Evolutionary conservation across 2,329 filamentous ascomycete genomes (phyloP).

Genomic region (Colletotrichum orbiculare): DNA sequence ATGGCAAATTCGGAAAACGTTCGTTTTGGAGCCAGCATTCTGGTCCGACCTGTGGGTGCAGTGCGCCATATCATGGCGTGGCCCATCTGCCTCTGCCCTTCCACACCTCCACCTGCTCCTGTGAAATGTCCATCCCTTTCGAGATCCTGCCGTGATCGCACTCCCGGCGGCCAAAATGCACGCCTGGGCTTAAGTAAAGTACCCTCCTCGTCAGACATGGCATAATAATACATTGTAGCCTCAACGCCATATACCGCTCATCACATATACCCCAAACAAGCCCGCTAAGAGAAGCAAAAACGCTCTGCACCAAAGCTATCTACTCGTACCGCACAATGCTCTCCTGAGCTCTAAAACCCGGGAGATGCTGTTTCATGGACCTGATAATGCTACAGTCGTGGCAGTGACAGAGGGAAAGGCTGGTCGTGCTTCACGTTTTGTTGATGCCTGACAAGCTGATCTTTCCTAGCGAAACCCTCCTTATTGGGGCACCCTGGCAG

Average conservation of each 20-base stretch:
- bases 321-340: too few relatives aligned
- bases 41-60: too few relatives aligned
- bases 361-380: too few relatives aligned
- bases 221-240: constrained; percentile 41
- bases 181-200: constrained; percentile 10
- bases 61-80: too few relatives aligned
- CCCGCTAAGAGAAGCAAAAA: constrained; percentile 8
- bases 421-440: constrained; percentile 50
- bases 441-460: constrained; percentile 55
- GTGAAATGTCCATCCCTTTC: too few relatives aligned
- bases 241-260: constrained; percentile 17
- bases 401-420: constrained; percentile 10
- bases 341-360: too few relatives aligned
- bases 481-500: constrained; percentile 54
- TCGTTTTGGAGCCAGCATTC: too few relatives aligned
- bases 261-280: constrained; percentile 7
- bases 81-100: not conserved
- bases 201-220: constrained; percentile 11
- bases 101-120: too few relatives aligned
- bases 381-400: constrained; percentile 17
- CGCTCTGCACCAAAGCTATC: not conserved
- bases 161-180: constrained; percentile 10
- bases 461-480: constrained; percentile 53
- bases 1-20: too few relatives aligned
- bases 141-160: not conserved